Evolutionary conservation across 805 yeast species (phyloP), one percentile per base, ranked within the genome.

Genomic region (Ogataea parapolymorpha): DNA sequence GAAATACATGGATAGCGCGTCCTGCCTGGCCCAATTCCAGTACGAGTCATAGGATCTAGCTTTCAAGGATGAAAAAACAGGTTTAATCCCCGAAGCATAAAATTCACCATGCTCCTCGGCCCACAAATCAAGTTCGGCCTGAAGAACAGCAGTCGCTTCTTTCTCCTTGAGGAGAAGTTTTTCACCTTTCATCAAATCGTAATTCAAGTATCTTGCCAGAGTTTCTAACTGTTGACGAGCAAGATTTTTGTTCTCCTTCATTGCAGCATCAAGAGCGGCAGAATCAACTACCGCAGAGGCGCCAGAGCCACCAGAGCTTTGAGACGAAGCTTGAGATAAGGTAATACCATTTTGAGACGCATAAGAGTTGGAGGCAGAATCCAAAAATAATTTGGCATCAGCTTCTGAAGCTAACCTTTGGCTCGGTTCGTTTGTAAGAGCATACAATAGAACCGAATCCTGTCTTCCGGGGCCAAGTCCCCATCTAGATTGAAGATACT

Each of bases 11-110:
- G 89, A 79, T 55, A 93, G 72, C 46, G 93, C 85, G 64, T 93
- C 96, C 73, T 93, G 99, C 68, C 97, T 86, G 35, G 98, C 97
- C 99, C 99, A 93, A 68, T 95, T 95, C 99, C 99, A 93, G 68
- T 90, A 89, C 16, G 97, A 89, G 68, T 93, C 98, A 66, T 91
- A 93, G 40, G 84, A 81, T 72, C 99, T 85, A 22, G 97, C 95
- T 73, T 93, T 93, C 69, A 85, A 77, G 48, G 91, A 75, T 24
- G 96, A 85, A 71, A 93, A 93, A 4, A 83, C 80, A 30, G 98
- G 96, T 52, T 81, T 73, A 56, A 93, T 83, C 62, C 99, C 98
- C 44, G 81, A 77, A 36, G 96, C 90, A 65, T 90, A 93, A 60
- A 82, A 82, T 58, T 93, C 99, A 54, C 99, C 99, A 53, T 85